These are phyloP conservation scores for Colletotrichum siamense DNA, from an alignment of 2,329 filamentous ascomycete genomes.

Conservation along the genomic window DNA sequence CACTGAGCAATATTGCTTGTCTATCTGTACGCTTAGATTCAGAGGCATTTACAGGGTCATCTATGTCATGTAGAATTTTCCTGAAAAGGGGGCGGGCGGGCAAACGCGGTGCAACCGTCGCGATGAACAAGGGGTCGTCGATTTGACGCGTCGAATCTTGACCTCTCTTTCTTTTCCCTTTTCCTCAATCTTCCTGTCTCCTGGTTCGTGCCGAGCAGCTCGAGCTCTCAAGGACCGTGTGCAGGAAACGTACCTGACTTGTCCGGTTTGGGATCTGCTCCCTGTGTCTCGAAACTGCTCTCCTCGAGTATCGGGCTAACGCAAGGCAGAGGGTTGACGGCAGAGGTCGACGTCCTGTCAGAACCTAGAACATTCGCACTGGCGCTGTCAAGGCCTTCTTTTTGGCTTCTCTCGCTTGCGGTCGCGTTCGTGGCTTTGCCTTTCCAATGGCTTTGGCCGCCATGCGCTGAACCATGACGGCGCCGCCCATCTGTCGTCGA, in stretches of 20 bases:
- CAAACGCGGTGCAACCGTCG: slow-evolving; percentile 24
- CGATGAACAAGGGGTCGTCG: slow-evolving; percentile 1
- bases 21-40: background rate
- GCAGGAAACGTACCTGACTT: slow-evolving; percentile 15
- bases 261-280: slow-evolving; percentile 6
- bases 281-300: background rate
- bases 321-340: background rate
- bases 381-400: slow-evolving; percentile 6
- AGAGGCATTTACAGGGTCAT: background rate
- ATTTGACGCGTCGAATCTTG: background rate
- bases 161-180: background rate
- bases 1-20: background rate
- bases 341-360: background rate
- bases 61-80: background rate
- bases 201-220: background rate
- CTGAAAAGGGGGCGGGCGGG: background rate
- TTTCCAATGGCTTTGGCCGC: background rate
- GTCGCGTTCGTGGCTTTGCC: background rate
- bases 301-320: slow-evolving; percentile 6
- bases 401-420: background rate
- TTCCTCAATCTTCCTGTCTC: background rate
- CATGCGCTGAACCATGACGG: background rate
- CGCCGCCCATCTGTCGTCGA: background rate
- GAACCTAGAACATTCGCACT: slow-evolving; percentile 4
- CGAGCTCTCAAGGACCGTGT: background rate